These are phyloP conservation scores for Encephalitozoon romaleae DNA, from an alignment of 371 early-diverging fungal genomes.

Conservation along the genomic window DNA sequence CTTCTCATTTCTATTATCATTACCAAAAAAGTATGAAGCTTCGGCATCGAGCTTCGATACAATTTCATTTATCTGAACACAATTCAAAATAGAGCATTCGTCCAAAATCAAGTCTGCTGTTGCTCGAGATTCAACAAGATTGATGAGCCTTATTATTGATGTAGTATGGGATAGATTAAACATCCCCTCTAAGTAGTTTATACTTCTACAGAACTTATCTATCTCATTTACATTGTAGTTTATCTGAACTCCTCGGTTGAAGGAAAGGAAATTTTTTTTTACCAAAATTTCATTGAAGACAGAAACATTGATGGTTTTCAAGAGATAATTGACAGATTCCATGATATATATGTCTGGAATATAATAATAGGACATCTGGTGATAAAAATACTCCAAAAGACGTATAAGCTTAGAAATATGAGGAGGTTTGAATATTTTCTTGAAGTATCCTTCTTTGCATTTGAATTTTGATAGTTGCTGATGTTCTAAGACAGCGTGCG, in stretches of 20 bases:
- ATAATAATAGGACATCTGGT: constrained; percentile 30
- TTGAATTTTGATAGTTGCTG: constrained; percentile 48
- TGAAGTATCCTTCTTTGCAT: constrained; percentile 25
- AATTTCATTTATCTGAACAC: constrained; percentile 21
- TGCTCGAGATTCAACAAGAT: neutral
- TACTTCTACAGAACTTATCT: constrained; percentile 30
- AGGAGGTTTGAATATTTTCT: constrained; percentile 31
- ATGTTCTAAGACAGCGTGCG: constrained; percentile 41
- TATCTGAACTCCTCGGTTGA: constrained; percentile 45
- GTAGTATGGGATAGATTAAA: constrained; percentile 18
- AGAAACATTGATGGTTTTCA: constrained; percentile 29
- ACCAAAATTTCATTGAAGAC: constrained; percentile 45
- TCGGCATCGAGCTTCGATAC: constrained; percentile 8
- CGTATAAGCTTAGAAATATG: constrained; percentile 23
- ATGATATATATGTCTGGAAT: constrained; percentile 33
- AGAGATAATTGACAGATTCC: constrained; percentile 19
- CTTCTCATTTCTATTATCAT: constrained; percentile 3
- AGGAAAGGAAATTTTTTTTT: constrained; percentile 38
- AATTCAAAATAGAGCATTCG: constrained; percentile 16
- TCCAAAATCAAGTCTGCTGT: constrained; percentile 6
- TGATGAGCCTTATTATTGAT: constrained; percentile 36
- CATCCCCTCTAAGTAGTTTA: constrained; percentile 32
- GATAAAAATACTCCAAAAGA: constrained; percentile 33
- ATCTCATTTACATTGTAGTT: constrained; percentile 52
- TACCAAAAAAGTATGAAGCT: neutral